These are phyloP conservation scores for Penstemon eatonii DNA, from an alignment of 257 asterid species.

Conservation along the genomic window DNA sequence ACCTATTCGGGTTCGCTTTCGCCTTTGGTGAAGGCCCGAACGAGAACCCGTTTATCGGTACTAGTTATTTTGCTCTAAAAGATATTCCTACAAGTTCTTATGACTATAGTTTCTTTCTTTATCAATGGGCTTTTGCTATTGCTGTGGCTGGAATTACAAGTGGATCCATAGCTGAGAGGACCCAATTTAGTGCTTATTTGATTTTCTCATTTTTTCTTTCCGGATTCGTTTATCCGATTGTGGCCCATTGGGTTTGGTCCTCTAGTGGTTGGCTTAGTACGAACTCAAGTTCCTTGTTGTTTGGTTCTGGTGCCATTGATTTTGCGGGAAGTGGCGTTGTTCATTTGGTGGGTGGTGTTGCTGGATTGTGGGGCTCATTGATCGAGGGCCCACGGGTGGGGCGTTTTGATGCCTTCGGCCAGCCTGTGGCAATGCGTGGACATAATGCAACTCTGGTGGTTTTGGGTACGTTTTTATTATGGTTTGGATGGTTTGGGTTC, in stretches of 20 bases:
- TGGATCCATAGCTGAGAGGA: slow-evolving; percentile 68
- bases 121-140: slow-evolving; percentile 65
- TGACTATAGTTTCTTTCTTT: slow-evolving; percentile 53
- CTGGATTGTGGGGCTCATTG: slow-evolving; percentile 56
- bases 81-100: slow-evolving; percentile 37
- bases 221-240: slow-evolving; percentile 64
- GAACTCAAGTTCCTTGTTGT: slow-evolving; percentile 30
- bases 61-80: slow-evolving; percentile 44
- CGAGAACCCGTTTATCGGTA: slow-evolving; percentile 51
- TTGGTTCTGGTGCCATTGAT: slow-evolving; percentile 57
- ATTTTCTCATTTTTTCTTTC: slow-evolving; percentile 57
- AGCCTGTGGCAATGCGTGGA: slow-evolving; percentile 45
- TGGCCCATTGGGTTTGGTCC: slow-evolving; percentile 68
- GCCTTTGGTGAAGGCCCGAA: slow-evolving; percentile 49
- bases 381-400: slow-evolving; percentile 61
- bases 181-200: slow-evolving; percentile 59
- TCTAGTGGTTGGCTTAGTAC: slow-evolving; percentile 54
- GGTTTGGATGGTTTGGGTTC: slow-evolving; percentile 73
- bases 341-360: slow-evolving; percentile 59
- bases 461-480: slow-evolving; percentile 48
- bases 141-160: slow-evolving; percentile 73
- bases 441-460: slow-evolving; percentile 59
- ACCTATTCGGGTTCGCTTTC: slow-evolving; percentile 56
- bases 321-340: slow-evolving; percentile 64
- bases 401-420: slow-evolving; percentile 54